A percentile compares a stretch with the other conserved stretches of the same genome.
phyloP scores from a whole-genome alignment of 108 stramenopile species.

The Cyclotella atomus region DNA sequence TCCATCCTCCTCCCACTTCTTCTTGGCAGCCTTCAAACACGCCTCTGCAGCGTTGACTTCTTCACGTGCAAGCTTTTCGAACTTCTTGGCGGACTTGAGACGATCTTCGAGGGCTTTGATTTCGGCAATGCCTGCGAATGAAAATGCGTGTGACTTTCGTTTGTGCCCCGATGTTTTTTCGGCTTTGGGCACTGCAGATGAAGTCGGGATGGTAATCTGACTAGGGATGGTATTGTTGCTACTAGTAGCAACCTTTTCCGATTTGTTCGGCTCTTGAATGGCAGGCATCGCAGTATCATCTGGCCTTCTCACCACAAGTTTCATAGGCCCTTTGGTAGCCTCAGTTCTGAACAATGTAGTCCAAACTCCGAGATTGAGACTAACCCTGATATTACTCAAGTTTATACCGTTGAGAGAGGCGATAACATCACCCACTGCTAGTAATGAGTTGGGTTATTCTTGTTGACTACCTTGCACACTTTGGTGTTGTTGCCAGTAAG shows the following conservation, averaged over 20 bases:
- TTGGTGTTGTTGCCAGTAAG: neutral
- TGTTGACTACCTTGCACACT: neutral
- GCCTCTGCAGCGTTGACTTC: neutral
- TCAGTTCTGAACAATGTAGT: neutral
- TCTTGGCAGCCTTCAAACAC: neutral
- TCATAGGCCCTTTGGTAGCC: neutral
- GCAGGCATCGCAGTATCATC: neutral
- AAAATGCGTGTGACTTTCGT: neutral
- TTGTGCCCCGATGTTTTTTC: neutral
- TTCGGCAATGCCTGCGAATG: neutral
- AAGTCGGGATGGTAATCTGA: neutral
- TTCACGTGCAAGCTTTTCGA: neutral
- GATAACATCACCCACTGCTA: neutral
- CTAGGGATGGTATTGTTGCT: neutral
- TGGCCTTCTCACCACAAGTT: neutral
- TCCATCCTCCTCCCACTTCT: neutral
- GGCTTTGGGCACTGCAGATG: neutral
- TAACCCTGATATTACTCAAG: neutral
- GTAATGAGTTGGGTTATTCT: neutral
- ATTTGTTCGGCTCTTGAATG: neutral
- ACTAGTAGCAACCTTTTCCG: neutral
- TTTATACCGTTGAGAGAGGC: neutral
- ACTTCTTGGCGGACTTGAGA: neutral
- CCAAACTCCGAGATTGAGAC: neutral
- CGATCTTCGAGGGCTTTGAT: neutral